phyloP scores from a whole-genome alignment of 441 rosid species.

The Populus hybrid region DNA sequence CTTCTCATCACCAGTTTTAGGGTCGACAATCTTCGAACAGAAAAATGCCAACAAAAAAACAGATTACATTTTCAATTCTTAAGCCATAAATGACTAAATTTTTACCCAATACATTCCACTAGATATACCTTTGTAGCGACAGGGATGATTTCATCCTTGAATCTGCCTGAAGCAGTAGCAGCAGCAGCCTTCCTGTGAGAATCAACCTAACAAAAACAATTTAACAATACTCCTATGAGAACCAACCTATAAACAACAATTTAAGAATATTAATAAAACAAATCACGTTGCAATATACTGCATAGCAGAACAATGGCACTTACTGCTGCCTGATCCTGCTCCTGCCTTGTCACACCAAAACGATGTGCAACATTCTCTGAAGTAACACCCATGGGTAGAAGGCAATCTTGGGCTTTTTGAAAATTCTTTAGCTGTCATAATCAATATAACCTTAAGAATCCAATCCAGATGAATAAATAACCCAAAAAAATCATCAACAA shows the following conservation, averaged over 20 bases:
- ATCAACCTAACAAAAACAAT: neutral
- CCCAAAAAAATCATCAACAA: neutral
- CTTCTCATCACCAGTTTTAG: slow-evolving; percentile 84
- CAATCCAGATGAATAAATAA: neutral
- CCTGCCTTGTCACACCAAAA: slow-evolving; percentile 84
- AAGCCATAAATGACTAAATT: neutral
- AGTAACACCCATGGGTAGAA: slow-evolving; percentile 97
- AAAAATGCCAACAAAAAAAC: neutral
- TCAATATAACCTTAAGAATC: neutral
- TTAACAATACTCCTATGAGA: too few species aligned
- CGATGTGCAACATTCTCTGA: slow-evolving; percentile 98
- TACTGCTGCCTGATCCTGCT: slow-evolving; percentile 37
- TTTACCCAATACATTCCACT: neutral
- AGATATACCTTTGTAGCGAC: neutral
- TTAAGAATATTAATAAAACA: too few species aligned
- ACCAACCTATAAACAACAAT: neutral
- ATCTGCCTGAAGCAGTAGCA: neutral
- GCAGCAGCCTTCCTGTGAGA: neutral
- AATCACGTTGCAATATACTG: neutral
- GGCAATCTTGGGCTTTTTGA: slow-evolving; percentile 88
- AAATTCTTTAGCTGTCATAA: slow-evolving; percentile 39
- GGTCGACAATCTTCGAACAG: slow-evolving; percentile 69
- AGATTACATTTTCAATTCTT: neutral
- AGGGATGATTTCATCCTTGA: slow-evolving; percentile 1
- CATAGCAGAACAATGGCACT: neutral